phyloP scores from a whole-genome alignment of 495 filamentous ascomycete genomes.

The Elasticomyces elasticus region DNA sequence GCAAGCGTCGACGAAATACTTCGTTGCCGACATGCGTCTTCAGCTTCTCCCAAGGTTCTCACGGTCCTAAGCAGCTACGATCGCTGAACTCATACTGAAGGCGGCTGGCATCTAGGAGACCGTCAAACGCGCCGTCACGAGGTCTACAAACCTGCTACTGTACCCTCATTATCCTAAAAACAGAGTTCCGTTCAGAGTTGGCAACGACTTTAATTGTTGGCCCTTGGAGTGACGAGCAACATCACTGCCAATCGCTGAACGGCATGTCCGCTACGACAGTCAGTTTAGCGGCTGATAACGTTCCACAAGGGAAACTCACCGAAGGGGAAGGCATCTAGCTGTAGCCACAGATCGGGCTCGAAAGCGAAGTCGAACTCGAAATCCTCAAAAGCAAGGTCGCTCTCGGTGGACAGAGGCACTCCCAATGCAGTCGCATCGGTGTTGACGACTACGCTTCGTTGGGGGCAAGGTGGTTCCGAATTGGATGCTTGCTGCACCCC shows the following conservation, averaged over 20 bases:
- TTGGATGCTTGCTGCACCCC: not conserved
- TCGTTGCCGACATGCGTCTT: too few species aligned
- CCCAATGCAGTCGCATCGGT: not conserved
- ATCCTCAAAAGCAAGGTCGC: not conserved
- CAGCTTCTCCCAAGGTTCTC: too few species aligned
- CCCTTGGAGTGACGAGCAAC: too few species aligned
- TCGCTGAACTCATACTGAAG: too few species aligned
- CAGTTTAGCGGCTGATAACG: not conserved
- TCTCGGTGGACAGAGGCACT: not conserved
- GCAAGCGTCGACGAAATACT: too few species aligned
- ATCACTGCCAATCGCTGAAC: conserved; percentile 5
- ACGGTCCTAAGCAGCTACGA: too few species aligned
- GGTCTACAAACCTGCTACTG: too few species aligned
- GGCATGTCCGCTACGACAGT: conserved; percentile 4
- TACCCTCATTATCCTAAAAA: too few species aligned
- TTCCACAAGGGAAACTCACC: conserved; percentile 2
- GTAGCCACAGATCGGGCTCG: conserved; percentile 16
- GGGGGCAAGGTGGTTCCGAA: not conserved
- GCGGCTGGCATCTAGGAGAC: too few species aligned
- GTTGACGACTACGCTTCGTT: not conserved
- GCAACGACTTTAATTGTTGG: too few species aligned
- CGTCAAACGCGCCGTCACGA: too few species aligned
- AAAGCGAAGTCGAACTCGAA: not conserved
- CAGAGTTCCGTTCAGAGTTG: too few species aligned
- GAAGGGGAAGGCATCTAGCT: conserved; percentile 19